Evolutionary conservation across 257 asterid species (phyloP), one percentile per base, ranked within the genome.

Genomic region (Nicotiana sylvestris): DNA sequence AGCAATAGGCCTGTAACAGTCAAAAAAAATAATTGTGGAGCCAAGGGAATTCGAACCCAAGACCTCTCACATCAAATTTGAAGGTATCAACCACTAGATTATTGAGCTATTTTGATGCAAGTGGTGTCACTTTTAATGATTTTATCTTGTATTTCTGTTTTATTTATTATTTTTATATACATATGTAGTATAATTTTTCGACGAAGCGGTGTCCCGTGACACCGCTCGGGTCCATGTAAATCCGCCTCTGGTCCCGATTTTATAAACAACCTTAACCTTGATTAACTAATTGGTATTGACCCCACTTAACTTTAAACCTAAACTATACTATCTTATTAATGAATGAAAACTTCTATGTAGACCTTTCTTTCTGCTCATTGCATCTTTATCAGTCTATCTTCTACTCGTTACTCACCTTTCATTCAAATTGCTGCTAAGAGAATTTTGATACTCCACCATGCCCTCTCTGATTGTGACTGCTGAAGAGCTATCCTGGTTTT

Each of bases 371-470:
- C 79, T 72, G 79, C 39, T 72, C 39, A 25, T 46, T 46, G 39
- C 39, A 46, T 46, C 61, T 46, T 46, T 72, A 72, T 58, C 79
- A 13, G 78, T 43, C 37, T 46, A 46, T 72, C 25, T 72, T 46
- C 61, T 72, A 25, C 37, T 13, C 8, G 16, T 46, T 7, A 35
- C 61, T 72, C 61, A 72, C 9, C 29, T 27, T 51, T 56, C 64
- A 15, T 76, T 76, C 43, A 29, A 51, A 76, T 72, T 72, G 61
- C 80, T 51, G 64, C 64, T 51, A 15, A 13, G 80, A 76, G 80
- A 76, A 29, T 25, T 76, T 76, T 76, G 46, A 76, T 27, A 51
- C 16, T 51, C 46, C 64, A 27, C 16, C 64, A 27, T 51, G 62
- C 27, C 62, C 80, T 76, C 64, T 76, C 27, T 49, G 39, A 49